Percentiles rank a stretch among this genome's conserved stretches.
Conservation (phyloP, 129 eudicot genomes). For the Mikania micrantha region DNA sequence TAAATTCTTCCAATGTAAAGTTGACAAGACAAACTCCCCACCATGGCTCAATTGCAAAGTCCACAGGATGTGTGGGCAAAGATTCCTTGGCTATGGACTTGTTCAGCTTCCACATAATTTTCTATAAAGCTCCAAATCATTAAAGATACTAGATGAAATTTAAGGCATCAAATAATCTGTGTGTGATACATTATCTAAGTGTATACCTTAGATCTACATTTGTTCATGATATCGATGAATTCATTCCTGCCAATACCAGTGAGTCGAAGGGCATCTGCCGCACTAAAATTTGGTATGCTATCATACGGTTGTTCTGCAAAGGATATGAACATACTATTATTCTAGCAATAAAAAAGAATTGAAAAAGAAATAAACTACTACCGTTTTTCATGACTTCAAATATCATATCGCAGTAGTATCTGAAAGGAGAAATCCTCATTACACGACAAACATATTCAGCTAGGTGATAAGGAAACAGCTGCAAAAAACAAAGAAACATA, state of each 20-base stretch:
- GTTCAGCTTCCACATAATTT: slow-evolving; percentile 99
- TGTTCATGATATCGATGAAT: slow-evolving; percentile 98
- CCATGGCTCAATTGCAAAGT: slow-evolving; percentile 93
- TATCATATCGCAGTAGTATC: slow-evolving; percentile 96
- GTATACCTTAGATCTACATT: slow-evolving; percentile 96
- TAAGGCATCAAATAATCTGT: not conserved
- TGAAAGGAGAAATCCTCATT: slow-evolving; percentile 93
- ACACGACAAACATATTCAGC: slow-evolving; percentile 97
- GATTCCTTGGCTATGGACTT: slow-evolving; percentile 98
- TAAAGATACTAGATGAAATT: slow-evolving; percentile 12
- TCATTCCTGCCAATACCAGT: slow-evolving; percentile 98
- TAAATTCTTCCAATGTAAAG: slow-evolving; percentile 90
- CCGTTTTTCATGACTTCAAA: slow-evolving; percentile 99
- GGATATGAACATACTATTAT: slow-evolving; percentile 10
- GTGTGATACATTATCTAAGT: slow-evolving; percentile 5
- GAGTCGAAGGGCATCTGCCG: slow-evolving; percentile 97
- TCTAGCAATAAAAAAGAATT: not conserved
- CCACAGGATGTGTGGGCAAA: slow-evolving; percentile 89
- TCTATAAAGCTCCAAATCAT: slow-evolving; percentile 58
- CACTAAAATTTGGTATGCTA: slow-evolving; percentile 97
- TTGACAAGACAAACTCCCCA: slow-evolving; percentile 99
- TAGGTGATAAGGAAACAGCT: slow-evolving; percentile 98
- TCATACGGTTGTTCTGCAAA: slow-evolving; percentile 97
- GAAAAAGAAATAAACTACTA: slow-evolving; percentile 12
- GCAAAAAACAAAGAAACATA: slow-evolving; percentile 31